Evolutionary conservation across 2,329 filamentous ascomycete species (phyloP).

Genomic region (Amylocarpus encephaloides): DNA sequence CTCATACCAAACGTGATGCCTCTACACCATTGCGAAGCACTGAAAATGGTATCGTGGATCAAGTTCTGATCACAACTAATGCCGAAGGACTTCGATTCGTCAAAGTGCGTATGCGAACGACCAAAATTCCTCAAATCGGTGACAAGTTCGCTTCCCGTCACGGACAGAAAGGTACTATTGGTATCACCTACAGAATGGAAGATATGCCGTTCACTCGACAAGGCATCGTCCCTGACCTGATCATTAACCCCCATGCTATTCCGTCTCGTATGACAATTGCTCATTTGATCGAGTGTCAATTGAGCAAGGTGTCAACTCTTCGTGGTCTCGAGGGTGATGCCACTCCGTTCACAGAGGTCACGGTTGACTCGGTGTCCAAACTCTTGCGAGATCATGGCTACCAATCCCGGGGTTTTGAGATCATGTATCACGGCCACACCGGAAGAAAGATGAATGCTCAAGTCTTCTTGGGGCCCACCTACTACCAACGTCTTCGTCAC

Average conservation of each 20-base stretch:
- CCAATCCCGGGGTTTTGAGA: conserved; percentile 93
- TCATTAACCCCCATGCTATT: conserved; percentile 99
- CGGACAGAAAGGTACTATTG: conserved; percentile 98
- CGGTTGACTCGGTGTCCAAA: conserved; percentile 85
- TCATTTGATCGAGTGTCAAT: conserved; percentile 97
- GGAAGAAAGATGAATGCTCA: conserved; percentile 89
- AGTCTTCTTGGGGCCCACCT: conserved; percentile 94
- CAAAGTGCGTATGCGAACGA: conserved; percentile 94
- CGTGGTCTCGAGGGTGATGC: conserved; percentile 95
- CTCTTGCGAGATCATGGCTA: conserved; percentile 85
- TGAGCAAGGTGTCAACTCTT: conserved; percentile 91
- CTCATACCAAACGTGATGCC: conserved; percentile 89
- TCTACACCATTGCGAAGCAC: conserved; percentile 92
- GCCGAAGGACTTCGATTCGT: conserved; percentile 91
- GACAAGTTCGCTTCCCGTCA: conserved; percentile 99
- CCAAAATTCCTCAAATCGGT: conserved; percentile 96
- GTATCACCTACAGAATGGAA: conserved; percentile 94
- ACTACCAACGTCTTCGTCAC: conserved; percentile 96
- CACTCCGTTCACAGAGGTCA: conserved; percentile 96
- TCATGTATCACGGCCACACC: conserved; percentile 98
- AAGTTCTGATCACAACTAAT: conserved; percentile 89
- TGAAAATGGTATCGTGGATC: conserved; percentile 93
- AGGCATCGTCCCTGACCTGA: conserved; percentile 87
- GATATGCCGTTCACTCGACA: conserved; percentile 97
- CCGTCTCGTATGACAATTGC: conserved; percentile 99